Base-by-base conservation (phyloP, 768 basidiomycete species). In the Nevesoporus exiguus region DNA sequence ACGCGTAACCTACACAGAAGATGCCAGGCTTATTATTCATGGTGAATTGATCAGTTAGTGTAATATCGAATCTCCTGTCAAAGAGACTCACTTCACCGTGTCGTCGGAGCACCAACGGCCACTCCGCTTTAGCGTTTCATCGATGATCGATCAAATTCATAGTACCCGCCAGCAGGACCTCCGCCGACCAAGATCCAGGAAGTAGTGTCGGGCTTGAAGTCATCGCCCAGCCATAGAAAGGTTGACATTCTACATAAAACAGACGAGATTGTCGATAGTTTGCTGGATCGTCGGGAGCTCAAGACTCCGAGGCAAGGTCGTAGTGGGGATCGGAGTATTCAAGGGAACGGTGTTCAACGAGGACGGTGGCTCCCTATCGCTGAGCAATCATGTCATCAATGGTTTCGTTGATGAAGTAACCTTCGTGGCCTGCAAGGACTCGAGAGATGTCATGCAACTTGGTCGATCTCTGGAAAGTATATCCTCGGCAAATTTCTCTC, bases 341-440 rank as follows among this genome's bases (percentile, higher is more conserved):
- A 57, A 83, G 89, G 75, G 84, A 90, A 24, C 88, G 78, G 61
- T 90, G 88, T 61, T 90, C 87, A 22, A 88, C 56, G 25, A 89
- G 72, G 57, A 89, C 73, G n/a, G 80, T 77, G 17, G 81, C 81
- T 21, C 83, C 87, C 33, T 79, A 79, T 65, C 84, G 81, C 62
- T 86, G 81, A 10, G 85, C 83, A 55, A 87, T 81, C 47, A 76
- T 73, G 15, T 86, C 87, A 55, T 77, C 82, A 58, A 89, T 79
- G 6, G 82, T 85, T 11, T 27, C 51, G 61, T 88, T 88, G 15
- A 84, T 84, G 47, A 88, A 74, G 61, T 86, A 88, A n/a, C 71
- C 74, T 49, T 66, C 66, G 51, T 64, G 77, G 8, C 49, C 67
- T 70, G 39, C 3, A 54, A 47, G 10, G 3, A 30, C 5, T 39